Percentiles rank a stretch among this genome's conserved stretches.
phyloP scores from a whole-genome alignment of 2,329 filamentous ascomycete genomes.

The Dactylellina cionopaga region DNA sequence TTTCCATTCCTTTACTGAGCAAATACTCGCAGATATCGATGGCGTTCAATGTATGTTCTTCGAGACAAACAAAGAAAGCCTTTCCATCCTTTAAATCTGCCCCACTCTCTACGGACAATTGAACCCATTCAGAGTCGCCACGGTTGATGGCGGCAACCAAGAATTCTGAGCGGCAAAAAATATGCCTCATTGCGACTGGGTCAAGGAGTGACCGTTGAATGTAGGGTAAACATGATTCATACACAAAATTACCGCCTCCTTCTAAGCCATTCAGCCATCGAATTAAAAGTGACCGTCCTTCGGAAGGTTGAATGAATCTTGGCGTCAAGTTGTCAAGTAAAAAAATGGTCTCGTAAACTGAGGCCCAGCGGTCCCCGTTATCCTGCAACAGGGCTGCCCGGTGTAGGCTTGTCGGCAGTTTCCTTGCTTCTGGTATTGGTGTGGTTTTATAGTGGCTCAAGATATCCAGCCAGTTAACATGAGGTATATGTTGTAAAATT shows the following conservation, averaged over 20 bases:
- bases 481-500: neutral
- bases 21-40: neutral
- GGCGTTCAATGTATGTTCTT: neutral
- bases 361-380: neutral
- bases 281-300: neutral
- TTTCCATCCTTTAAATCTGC: neutral
- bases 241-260: neutral
- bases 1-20: neutral
- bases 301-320: neutral
- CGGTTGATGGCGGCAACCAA: neutral
- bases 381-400: neutral
- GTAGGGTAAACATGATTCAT: neutral
- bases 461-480: neutral
- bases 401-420: neutral
- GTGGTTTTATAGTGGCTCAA: neutral
- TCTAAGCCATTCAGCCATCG: neutral
- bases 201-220: neutral
- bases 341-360: neutral
- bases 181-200: neutral
- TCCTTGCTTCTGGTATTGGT: neutral
- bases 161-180: neutral
- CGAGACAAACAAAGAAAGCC: neutral
- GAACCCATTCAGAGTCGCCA: neutral
- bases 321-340: neutral
- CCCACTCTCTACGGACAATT: neutral